Base-by-base conservation (phyloP, 1,284 basidiomycete species). In the Puccinia novopanici region DNA sequence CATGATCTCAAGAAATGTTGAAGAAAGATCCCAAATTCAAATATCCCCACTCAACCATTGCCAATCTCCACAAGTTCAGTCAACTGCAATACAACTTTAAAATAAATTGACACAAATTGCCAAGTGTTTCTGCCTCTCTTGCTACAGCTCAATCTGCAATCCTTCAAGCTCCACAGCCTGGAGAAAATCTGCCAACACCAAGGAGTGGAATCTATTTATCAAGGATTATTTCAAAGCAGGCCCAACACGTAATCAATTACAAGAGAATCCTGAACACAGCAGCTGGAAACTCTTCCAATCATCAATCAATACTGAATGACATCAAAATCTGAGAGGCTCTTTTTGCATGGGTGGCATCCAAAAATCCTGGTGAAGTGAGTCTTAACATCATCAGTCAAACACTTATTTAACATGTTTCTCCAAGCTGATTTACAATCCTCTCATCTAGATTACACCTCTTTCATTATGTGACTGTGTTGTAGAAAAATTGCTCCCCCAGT, bases 1-100 rank as follows among this genome's bases (percentile, higher is more conserved):
- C 24, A 37, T 10, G 34, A 63, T 4, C 24, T 37, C 15, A 63
- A 63, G 34, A 37, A 19, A 63, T 27, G 27, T 30, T 34, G 34
- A 63, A 63, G 19, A 63, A 63, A n/a, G 27, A 63, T 37, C 59
- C 59, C 5, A 63, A 37, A 30, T 63, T 63, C 59, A 63, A 63
- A 19, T 63, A 34, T 63, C 27, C 24, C 59, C 24, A 37, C 27
- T 34, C 59, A 12, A 63, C 30, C 15, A 63, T 63, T 63, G 59
- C 59, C 17, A 63, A 19, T 37, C 34, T 63, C 12, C 24, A 63
- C 34, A 19, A 63, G 34, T 63, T 63, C 27, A 63, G 30, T 63
- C 59, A 37, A 19, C 19, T 63, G 27, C 59, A 63, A 63, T 63
- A 63, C 27, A 27, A 63, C 4, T n/a, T 63, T 24, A 63, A n/a